Percentiles rank a stretch among this genome's conserved stretches.
These are phyloP conservation scores for Nicotiana sylvestris DNA, from an alignment of 257 asterid genomes.

Conservation along the genomic window DNA sequence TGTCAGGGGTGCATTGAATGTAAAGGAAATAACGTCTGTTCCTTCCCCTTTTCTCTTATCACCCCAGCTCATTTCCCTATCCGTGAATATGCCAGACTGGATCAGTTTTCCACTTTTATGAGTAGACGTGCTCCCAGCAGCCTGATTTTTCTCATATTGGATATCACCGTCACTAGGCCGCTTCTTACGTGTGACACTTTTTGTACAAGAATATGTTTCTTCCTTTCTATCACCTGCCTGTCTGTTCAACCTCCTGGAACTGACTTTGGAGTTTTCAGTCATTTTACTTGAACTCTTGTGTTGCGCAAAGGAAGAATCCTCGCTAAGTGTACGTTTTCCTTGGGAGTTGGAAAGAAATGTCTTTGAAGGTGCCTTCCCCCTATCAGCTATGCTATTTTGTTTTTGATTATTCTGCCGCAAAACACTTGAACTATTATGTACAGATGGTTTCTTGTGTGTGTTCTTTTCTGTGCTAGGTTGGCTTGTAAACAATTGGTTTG, in stretches of 20 bases:
- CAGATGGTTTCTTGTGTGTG: constrained; percentile 38
- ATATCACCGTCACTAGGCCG: constrained; percentile 59
- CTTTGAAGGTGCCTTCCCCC: constrained; percentile 51
- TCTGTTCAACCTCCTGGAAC: constrained; percentile 46
- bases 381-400: constrained; percentile 63
- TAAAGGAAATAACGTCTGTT: constrained; percentile 74
- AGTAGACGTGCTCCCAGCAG: constrained; percentile 19
- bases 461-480: constrained; percentile 44
- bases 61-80: constrained; percentile 36
- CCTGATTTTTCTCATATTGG: constrained; percentile 42
- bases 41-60: constrained; percentile 44
- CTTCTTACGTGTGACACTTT: constrained; percentile 47
- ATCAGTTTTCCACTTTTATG: constrained; percentile 34
- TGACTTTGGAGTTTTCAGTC: constrained; percentile 39
- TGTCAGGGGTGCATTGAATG: constrained; percentile 78
- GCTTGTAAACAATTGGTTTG: constrained; percentile 37
- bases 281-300: constrained; percentile 40
- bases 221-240: constrained; percentile 44
- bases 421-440: constrained; percentile 33
- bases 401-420: constrained; percentile 83
- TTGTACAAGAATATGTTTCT: constrained; percentile 35
- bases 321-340: constrained; percentile 35
- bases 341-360: constrained; percentile 29
- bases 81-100: constrained; percentile 29
- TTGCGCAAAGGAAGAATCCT: constrained; percentile 43